Evolutionary conservation across 2,329 filamentous ascomycete species (phyloP).

Genomic region (Emydomyces testavorans): DNA sequence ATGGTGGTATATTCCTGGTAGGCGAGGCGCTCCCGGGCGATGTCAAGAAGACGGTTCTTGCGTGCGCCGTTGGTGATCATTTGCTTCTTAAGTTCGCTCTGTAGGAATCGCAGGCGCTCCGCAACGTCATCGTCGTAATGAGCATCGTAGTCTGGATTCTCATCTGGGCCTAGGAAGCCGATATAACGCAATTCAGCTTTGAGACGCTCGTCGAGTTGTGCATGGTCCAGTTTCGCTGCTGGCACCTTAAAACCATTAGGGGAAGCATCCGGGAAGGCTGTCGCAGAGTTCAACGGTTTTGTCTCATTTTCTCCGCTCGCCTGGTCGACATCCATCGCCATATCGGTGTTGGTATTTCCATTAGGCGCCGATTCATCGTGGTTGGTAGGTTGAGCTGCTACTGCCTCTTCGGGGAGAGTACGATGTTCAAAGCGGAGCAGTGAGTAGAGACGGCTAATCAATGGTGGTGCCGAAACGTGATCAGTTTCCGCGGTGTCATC

Average conservation of each 20-base stretch:
- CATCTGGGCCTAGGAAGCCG: conserved; percentile 65
- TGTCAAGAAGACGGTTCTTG: conserved; percentile 72
- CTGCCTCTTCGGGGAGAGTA: conserved; percentile 44
- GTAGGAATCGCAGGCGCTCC: conserved; percentile 73
- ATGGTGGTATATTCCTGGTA: conserved; percentile 96
- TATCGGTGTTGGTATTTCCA: conserved; percentile 35
- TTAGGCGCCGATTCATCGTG: conserved; percentile 30
- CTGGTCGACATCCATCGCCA: conserved; percentile 37
- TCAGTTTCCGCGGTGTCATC: conserved; percentile 83
- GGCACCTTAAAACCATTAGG: conserved; percentile 69
- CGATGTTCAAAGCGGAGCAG: conserved; percentile 64
- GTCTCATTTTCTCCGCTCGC: conserved; percentile 38
- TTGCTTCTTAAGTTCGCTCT: conserved; percentile 69
- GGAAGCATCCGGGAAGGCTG: conserved; percentile 66
- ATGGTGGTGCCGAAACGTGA: conserved; percentile 73
- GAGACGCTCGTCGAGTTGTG: conserved; percentile 76
- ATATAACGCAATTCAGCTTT: conserved; percentile 85
- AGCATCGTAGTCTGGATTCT: conserved; percentile 67
- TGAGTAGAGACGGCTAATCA: conserved; percentile 70
- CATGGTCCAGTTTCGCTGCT: conserved; percentile 68
- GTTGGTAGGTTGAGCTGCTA: conserved; percentile 46
- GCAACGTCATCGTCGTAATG: conserved; percentile 92
- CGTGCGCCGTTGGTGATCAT: conserved; percentile 81
- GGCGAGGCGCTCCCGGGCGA: conserved; percentile 85
- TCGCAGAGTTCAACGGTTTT: conserved; percentile 52